phyloP scores from a whole-genome alignment of 441 rosid species.

The Iberis amara region DNA sequence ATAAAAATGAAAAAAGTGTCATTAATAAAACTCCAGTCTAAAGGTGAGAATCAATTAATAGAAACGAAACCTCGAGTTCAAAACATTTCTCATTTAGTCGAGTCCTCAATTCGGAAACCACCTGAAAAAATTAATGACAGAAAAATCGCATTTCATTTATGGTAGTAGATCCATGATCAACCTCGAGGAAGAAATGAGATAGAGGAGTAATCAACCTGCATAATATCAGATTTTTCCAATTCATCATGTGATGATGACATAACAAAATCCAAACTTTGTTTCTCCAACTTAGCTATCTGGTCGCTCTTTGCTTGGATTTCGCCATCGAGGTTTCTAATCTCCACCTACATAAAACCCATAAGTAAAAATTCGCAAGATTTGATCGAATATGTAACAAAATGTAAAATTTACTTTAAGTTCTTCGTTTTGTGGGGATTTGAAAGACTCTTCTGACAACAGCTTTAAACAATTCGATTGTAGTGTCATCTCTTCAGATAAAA shows the following conservation, averaged over 20 bases:
- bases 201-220: slow-evolving; percentile 44
- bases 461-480: slow-evolving; percentile 69
- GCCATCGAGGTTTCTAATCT: slow-evolving; percentile 54
- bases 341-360: slow-evolving; percentile 42
- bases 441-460: slow-evolving; percentile 71
- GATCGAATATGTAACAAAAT: slow-evolving; percentile 20
- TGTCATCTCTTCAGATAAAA: slow-evolving; percentile 79
- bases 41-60: not conserved
- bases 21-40: too few relatives aligned
- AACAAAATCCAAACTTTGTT: slow-evolving; percentile 65
- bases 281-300: slow-evolving; percentile 70
- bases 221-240: slow-evolving; percentile 56
- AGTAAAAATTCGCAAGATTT: slow-evolving; percentile 14
- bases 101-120: slow-evolving; percentile 63
- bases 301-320: slow-evolving; percentile 71
- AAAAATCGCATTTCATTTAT: not conserved
- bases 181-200: slow-evolving; percentile 9
- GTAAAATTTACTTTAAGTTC: slow-evolving; percentile 47
- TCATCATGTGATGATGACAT: slow-evolving; percentile 51
- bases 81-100: slow-evolving; percentile 90
- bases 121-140: slow-evolving; percentile 44
- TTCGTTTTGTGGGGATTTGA: slow-evolving; percentile 61
- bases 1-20: slow-evolving; percentile 8
- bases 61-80: slow-evolving; percentile 96
- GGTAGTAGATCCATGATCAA: slow-evolving; percentile 5